phyloP scores from a whole-genome alignment of 1,139 yeast species.

The Geotrichum australiense region DNA sequence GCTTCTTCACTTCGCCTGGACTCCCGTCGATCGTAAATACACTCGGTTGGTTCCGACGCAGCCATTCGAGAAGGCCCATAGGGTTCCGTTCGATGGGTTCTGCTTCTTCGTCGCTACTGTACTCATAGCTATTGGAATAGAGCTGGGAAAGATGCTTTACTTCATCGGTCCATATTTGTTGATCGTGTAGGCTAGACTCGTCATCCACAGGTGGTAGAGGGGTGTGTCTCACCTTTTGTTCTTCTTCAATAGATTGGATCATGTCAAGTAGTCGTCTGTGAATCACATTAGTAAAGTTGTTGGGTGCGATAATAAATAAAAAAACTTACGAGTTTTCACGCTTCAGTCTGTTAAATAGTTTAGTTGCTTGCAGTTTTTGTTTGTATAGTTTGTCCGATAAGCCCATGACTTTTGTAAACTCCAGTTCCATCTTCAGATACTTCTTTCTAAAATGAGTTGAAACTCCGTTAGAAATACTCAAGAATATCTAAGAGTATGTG shows the following conservation, averaged over 20 bases:
- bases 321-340: constrained; percentile 22
- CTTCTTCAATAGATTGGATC: constrained; percentile 22
- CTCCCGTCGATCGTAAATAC: constrained; percentile 18
- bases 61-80: constrained; percentile 27
- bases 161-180: constrained; percentile 15
- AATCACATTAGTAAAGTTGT: background rate
- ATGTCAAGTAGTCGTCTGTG: constrained; percentile 23
- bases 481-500: no score
- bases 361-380: constrained; percentile 21
- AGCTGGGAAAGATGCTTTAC: constrained; percentile 21
- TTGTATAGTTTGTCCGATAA: constrained; percentile 24
- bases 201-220: background rate
- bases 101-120: constrained; percentile 24
- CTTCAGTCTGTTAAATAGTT: constrained; percentile 23
- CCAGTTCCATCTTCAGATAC: constrained; percentile 25
- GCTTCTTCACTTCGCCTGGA: constrained; percentile 5
- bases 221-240: background rate
- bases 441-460: constrained; percentile 21
- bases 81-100: constrained; percentile 24
- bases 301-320: background rate
- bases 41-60: constrained; percentile 27
- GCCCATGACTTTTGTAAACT: constrained; percentile 24
- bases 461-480: no score
- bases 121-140: constrained; percentile 21
- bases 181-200: constrained; percentile 2